These are phyloP conservation scores for Alternaria longipes DNA, from an alignment of 2,329 filamentous ascomycete genomes.

Conservation along the genomic window DNA sequence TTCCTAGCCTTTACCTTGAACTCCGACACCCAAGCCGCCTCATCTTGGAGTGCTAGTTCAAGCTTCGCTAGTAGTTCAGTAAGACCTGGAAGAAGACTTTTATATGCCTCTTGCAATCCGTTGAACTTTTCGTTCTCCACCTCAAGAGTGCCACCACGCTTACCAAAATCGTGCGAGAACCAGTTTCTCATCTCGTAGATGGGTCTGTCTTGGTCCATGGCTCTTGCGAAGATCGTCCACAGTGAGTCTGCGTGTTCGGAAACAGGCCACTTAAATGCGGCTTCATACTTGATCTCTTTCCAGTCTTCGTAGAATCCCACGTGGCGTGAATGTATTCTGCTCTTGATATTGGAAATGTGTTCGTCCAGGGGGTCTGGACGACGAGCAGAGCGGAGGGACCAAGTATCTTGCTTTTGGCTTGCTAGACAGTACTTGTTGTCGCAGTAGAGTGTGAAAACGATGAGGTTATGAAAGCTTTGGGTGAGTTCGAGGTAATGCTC, in stretches of 20 bases:
- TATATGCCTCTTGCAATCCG: not conserved
- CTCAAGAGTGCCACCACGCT: not conserved
- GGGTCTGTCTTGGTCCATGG: not conserved
- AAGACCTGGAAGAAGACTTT: not conserved
- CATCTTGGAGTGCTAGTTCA: not conserved
- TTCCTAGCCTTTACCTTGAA: not conserved
- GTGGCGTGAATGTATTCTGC: not conserved
- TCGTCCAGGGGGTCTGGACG: constrained; percentile 2
- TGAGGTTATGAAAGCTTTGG: not conserved
- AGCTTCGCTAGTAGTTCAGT: not conserved
- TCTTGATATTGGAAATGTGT: not conserved
- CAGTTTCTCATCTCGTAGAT: constrained; percentile 11
- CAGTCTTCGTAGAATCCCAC: constrained; percentile 1
- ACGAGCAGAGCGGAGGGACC: not conserved
- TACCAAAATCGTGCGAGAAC: constrained; percentile 4
- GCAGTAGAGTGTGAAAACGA: not conserved
- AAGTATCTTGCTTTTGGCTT: constrained; percentile 1
- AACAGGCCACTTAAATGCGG: not conserved
- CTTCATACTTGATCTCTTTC: constrained; percentile 6
- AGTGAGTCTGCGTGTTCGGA: not conserved
- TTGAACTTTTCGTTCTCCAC: not conserved
- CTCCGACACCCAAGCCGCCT: not conserved
- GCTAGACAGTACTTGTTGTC: not conserved
- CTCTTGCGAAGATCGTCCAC: not conserved
- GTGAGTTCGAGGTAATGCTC: not conserved